Conservation (phyloP, 2,329 filamentous ascomycete species). For the Rutstroemia sp. region DNA sequence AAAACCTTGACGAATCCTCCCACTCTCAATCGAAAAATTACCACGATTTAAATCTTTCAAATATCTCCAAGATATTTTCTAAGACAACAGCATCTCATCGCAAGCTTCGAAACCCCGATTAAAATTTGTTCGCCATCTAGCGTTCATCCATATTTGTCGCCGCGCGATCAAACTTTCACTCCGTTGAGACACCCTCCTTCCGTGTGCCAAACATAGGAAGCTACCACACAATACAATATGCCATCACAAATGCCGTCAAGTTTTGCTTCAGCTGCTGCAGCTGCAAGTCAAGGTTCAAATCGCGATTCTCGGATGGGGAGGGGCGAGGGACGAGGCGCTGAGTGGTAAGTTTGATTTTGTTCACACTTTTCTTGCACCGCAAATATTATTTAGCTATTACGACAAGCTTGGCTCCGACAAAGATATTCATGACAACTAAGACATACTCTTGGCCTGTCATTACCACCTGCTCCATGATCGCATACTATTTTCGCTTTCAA, state of each 20-base stretch:
- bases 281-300: conserved; percentile 49
- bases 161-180: conserved; percentile 6
- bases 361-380: not conserved
- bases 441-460: too few relatives aligned
- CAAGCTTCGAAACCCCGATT: not conserved
- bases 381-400: not conserved
- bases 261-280: conserved; percentile 74
- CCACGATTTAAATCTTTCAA: not conserved
- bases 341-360: conserved; percentile 54
- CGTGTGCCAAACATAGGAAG: not conserved
- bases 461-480: too few relatives aligned
- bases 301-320: conserved; percentile 49
- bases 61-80: not conserved
- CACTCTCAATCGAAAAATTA: not conserved
- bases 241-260: conserved; percentile 56
- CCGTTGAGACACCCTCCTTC: not conserved
- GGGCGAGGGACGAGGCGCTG: conserved; percentile 50
- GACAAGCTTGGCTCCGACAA: too few relatives aligned
- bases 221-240: conserved; percentile 5
- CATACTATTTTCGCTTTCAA: too few relatives aligned
- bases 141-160: not conserved
- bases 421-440: too few relatives aligned
- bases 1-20: too few relatives aligned
- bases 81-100: not conserved
- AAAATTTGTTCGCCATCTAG: conserved; percentile 5